These are phyloP conservation scores for Stephanocyclus meneghinianus DNA, from an alignment of 352 stramenopile species.

Conservation along the genomic window DNA sequence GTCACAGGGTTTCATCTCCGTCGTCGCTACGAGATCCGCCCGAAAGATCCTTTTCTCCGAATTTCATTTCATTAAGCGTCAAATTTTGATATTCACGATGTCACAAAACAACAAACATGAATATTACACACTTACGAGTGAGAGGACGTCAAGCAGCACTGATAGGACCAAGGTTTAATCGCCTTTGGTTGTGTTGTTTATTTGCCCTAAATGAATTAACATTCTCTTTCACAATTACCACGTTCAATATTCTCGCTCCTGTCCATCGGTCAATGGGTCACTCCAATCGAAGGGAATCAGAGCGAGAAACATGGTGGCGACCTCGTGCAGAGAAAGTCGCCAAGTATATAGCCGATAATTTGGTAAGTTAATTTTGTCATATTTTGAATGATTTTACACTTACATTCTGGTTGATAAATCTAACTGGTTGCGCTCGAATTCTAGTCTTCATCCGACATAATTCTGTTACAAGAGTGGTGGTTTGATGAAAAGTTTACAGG, in stretches of 20 bases:
- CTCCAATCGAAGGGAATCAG: conserved; percentile 27
- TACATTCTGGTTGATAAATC: not conserved
- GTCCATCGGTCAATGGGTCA: conserved; percentile 34
- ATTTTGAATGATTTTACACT: not conserved
- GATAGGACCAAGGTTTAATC: not conserved
- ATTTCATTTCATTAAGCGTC: too few species aligned
- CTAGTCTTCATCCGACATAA: conserved; percentile 26
- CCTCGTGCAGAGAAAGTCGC: conserved; percentile 33
- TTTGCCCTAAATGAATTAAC: not conserved
- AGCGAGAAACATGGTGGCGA: conserved; percentile 27
- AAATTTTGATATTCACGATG: too few species aligned
- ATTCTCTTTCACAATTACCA: conserved; percentile 29
- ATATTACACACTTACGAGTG: too few species aligned
- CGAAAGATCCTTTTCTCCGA: too few species aligned
- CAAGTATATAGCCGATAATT: conserved; percentile 31
- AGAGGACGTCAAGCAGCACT: not conserved
- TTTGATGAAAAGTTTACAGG: conserved; percentile 28
- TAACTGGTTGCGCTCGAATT: not conserved
- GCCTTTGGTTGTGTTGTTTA: not conserved
- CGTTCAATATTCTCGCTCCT: conserved; percentile 40
- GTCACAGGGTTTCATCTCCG: too few species aligned
- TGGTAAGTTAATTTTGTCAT: conserved; percentile 2
- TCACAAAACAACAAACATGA: too few species aligned
- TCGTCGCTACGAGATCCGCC: too few species aligned
- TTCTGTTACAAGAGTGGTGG: conserved; percentile 47